phyloP scores from a whole-genome alignment of 768 basidiomycete genomes.

The Xerocomellus amylosporus region DNA sequence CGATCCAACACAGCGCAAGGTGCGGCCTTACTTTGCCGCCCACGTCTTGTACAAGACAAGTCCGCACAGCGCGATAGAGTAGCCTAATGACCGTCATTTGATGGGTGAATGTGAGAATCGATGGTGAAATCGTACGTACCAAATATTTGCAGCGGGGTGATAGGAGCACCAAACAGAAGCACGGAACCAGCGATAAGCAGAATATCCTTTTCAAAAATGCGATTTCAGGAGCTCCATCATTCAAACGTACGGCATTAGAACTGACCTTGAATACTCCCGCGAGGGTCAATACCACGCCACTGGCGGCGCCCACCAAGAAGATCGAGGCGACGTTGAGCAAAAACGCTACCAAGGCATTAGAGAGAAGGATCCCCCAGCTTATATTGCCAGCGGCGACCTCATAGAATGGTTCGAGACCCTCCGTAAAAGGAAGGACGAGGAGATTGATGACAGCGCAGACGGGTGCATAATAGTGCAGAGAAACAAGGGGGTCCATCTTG shows the following conservation, averaged over 20 bases:
- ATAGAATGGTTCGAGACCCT: slow-evolving; percentile 84
- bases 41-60: slow-evolving; percentile 83
- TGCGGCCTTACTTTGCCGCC: slow-evolving; percentile 47
- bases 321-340: slow-evolving; percentile 90
- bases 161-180: slow-evolving; percentile 71
- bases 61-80: slow-evolving; percentile 83
- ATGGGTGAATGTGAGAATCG: neutral
- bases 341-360: slow-evolving; percentile 88
- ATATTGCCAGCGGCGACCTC: slow-evolving; percentile 51
- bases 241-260: neutral
- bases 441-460: slow-evolving; percentile 92
- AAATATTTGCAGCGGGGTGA: slow-evolving; percentile 83
- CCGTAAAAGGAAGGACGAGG: slow-evolving; percentile 83
- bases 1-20: neutral
- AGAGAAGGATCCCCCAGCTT: slow-evolving; percentile 68
- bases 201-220: slow-evolving; percentile 62
- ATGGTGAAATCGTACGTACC: slow-evolving; percentile 45
- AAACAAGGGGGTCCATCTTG: slow-evolving; percentile 97
- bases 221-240: slow-evolving; percentile 10
- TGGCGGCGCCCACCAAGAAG: slow-evolving; percentile 86
- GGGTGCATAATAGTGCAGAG: slow-evolving; percentile 94
- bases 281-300: slow-evolving; percentile 85
- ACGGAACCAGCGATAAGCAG: slow-evolving; percentile 91
- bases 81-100: slow-evolving; percentile 48
- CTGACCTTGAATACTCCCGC: slow-evolving; percentile 90